Evolutionary conservation across 495 filamentous ascomycete species (phyloP), one percentile per base, ranked within the genome.

Genomic region (Cercophora newfieldiana): DNA sequence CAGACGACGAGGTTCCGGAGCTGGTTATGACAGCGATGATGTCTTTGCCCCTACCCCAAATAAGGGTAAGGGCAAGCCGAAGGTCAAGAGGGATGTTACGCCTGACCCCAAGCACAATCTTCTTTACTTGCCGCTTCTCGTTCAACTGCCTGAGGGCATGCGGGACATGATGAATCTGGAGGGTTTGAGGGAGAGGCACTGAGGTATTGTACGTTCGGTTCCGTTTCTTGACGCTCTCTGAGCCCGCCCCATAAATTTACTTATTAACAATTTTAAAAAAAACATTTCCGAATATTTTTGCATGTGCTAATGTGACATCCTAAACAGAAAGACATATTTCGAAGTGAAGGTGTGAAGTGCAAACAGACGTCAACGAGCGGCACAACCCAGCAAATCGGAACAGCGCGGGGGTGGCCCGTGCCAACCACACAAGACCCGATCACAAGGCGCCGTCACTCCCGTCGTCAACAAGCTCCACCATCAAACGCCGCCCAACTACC

Each of bases 391-490:
- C 22, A 28, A 28, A 26, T 44, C 37, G 55, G 55, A 33, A 33
- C 26, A 3, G 51, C 51, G 26, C 29, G 55, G 55, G 50, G 55
- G 55, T 58, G 55, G 55, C 3, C 55, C 55, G 55, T 58, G 55
- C 55, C 24, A 18, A 7, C 5, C 2, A 28, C 29, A 21, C 29
- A 25, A 29, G n/a, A 28, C 25, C 29, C 0, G 55, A 30, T 58
- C 55, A 58, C 26, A 58, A 33, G 50, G 26, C 29, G 25, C 19
- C 26, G 25, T 14, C n/a, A 7, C 26, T 30, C n/a, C n/a, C 24
- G 51, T 1, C 21, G 26, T 55, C 55, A 53, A 26, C 58, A 25
- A 60, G 58, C 58, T 60, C 58, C 58, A 48, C 58, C 21, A 18
- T n/a, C 31, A 47, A 28, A 51, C 55, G 37, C 37, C 7, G 26